Evolutionary conservation across 2,329 filamentous ascomycete genomes (phyloP).

Genomic region (Malbranchea cinnamomea): DNA sequence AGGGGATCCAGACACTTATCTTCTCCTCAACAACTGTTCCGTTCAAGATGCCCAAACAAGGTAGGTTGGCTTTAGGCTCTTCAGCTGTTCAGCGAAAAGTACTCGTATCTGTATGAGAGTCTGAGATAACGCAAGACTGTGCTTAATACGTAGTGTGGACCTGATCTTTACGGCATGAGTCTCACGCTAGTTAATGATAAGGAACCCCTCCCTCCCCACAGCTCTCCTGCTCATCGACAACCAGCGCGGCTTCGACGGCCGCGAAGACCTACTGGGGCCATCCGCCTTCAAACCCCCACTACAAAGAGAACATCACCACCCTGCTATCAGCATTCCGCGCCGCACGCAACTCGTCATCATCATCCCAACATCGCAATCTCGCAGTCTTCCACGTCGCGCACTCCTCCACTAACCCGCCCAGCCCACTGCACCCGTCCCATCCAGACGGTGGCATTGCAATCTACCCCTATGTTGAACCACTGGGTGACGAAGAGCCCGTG

Average conservation of each 20-base stretch:
- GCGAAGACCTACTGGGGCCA: conserved; percentile 24
- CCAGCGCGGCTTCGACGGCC: conserved; percentile 29
- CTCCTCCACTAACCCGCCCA: conserved; percentile 21
- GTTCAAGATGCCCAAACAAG: too few species aligned
- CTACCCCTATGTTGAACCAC: conserved; percentile 17
- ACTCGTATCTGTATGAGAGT: too few species aligned
- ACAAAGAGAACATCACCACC: conserved; percentile 28
- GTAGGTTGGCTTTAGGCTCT: too few species aligned
- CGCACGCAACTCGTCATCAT: conserved; percentile 7
- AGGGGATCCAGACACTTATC: too few species aligned
- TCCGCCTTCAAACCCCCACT: conserved; percentile 29
- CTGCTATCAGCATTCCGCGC: conserved; percentile 25
- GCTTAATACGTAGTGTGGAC: too few species aligned
- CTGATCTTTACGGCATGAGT: too few species aligned
- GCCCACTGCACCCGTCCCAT: conserved; percentile 23
- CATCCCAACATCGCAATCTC: conserved; percentile 8
- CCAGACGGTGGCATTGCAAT: conserved; percentile 16
- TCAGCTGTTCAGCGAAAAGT: too few species aligned
- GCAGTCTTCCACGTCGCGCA: conserved; percentile 34
- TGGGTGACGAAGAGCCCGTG: conserved; percentile 22
- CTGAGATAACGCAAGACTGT: too few species aligned
- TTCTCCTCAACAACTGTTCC: too few species aligned
- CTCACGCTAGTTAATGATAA: too few species aligned
- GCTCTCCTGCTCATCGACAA: conserved; percentile 36
- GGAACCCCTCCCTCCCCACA: conserved; percentile 17